These are phyloP conservation scores for Naganishia cerealis DNA, from an alignment of 1,284 basidiomycete genomes.

Conservation along the genomic window DNA sequence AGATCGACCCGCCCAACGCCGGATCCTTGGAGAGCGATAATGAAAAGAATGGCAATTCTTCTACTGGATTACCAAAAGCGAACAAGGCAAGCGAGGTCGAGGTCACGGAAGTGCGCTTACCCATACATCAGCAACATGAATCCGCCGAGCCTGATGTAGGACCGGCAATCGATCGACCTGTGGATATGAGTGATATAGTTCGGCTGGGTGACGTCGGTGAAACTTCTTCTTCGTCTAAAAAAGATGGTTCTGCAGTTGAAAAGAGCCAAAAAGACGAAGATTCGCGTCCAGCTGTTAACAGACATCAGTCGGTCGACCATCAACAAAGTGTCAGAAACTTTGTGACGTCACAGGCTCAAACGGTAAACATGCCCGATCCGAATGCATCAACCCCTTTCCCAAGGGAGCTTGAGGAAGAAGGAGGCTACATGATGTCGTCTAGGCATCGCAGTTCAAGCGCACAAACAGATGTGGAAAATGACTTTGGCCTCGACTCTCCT, in stretches of 20 bases:
- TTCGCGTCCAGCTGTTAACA: conserved; percentile 4
- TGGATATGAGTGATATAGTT: conserved; percentile 28
- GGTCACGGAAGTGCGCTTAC: background rate
- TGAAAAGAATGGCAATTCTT: background rate
- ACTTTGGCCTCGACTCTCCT: conserved; percentile 3
- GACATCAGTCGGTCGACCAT: conserved; percentile 30
- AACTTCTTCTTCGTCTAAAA: background rate
- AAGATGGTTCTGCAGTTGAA: background rate
- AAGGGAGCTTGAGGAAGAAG: background rate
- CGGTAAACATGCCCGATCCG: conserved; percentile 37
- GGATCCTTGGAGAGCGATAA: background rate
- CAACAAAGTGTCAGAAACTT: conserved; percentile 42
- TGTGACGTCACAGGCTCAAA: conserved; percentile 45
- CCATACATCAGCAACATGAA: conserved; percentile 10
- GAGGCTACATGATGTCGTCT: background rate
- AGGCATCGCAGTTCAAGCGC: conserved; percentile 3
- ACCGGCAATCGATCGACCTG: conserved; percentile 11
- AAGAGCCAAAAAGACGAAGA: background rate
- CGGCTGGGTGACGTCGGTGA: conserved; percentile 14
- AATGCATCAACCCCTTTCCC: conserved; percentile 24
- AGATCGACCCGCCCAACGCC: background rate
- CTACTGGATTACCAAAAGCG: background rate
- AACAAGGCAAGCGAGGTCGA: background rate
- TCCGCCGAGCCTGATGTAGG: conserved; percentile 28
- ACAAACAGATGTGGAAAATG: background rate